Evolutionary conservation across 805 yeast genomes (phyloP), one percentile per base, ranked within the genome.

Genomic region (Sporopachydermia quercuum): DNA sequence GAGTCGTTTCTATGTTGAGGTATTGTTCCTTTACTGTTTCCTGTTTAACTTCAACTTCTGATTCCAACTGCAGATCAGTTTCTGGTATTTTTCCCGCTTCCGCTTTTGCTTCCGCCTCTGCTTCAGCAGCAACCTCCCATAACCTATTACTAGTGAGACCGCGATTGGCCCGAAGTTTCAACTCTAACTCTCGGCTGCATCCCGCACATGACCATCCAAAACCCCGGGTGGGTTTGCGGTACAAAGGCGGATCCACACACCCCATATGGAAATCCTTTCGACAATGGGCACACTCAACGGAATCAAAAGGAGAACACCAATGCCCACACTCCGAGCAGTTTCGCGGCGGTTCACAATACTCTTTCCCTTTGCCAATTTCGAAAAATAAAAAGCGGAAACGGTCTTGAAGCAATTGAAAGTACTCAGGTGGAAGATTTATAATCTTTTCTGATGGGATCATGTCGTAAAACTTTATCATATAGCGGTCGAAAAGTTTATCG

Each of bases 191-290:
- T 47, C 73, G 70, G n/a, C 78, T 66, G 60, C 96, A 86, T 3
- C 62, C 54, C 18, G 83, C 87, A 62, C 96, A 86, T 17, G 84
- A 70, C 96, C 96, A 87, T 5, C 85, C 82, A 53, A 84, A 81
- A 1, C 94, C 95, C 42, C 93, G 62, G 36, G 82, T 76, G 1
- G 95, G 96, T 50, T 82, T 82, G 45, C 72, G 71, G 39, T 71
- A 54, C 34, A 85, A 57, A 1, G 96, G 96, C 1, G 96, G 96
- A 44, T 79, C 83, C 37, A 86, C 68, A 51, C 97, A 87, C 30
- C 74, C 63, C 73, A 86, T 71, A 59, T 87, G 97, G 47, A 76
- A 84, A 43, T 64, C 64, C 14, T 69, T 66, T 8, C 66, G 64
- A 55, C 97, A 87, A 39, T 69, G 78, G n/a, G 81, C 80, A 59